Conservation (phyloP, 805 yeast species). For the Starmera amethionina region DNA sequence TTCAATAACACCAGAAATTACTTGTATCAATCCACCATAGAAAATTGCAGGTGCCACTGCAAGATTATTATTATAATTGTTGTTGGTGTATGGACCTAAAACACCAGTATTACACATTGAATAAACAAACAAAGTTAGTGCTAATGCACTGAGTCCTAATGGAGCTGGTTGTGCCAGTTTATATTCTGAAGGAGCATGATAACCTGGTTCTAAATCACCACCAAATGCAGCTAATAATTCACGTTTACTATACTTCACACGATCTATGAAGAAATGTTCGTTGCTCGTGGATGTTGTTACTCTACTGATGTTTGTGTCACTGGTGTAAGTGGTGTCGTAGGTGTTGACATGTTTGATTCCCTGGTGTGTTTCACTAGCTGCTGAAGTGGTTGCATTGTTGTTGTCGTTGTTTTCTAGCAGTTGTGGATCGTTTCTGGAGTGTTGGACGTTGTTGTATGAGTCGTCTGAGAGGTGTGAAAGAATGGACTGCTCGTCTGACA, state of each 20-base stretch:
- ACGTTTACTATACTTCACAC: conserved; percentile 23
- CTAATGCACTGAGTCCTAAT: conserved; percentile 51
- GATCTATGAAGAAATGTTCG: conserved; percentile 5
- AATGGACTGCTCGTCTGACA: background rate
- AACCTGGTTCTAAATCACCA: conserved; percentile 62
- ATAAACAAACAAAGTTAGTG: conserved; percentile 52
- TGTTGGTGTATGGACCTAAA: conserved; percentile 32
- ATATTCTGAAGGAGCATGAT: conserved; percentile 35
- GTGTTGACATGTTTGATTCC: too few relatives aligned
- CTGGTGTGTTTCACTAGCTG: too few relatives aligned
- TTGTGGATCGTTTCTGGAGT: background rate
- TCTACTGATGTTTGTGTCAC: background rate
- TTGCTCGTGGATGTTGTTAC: background rate
- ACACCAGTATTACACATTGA: conserved; percentile 46
- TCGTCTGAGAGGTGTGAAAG: background rate
- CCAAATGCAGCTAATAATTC: conserved; percentile 56
- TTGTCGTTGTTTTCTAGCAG: background rate
- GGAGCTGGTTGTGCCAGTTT: conserved; percentile 58
- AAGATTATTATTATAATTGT: conserved; percentile 32
- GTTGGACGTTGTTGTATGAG: background rate
- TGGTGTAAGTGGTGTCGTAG: too few relatives aligned
- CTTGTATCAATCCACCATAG: conserved; percentile 54
- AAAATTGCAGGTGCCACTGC: conserved; percentile 54
- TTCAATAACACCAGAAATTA: conserved; percentile 61
- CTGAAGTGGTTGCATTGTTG: too few relatives aligned